Evolutionary conservation across 1,139 yeast genomes (phyloP), one percentile per base, ranked within the genome.

Genomic region (Debaryomyces subglobosus): DNA sequence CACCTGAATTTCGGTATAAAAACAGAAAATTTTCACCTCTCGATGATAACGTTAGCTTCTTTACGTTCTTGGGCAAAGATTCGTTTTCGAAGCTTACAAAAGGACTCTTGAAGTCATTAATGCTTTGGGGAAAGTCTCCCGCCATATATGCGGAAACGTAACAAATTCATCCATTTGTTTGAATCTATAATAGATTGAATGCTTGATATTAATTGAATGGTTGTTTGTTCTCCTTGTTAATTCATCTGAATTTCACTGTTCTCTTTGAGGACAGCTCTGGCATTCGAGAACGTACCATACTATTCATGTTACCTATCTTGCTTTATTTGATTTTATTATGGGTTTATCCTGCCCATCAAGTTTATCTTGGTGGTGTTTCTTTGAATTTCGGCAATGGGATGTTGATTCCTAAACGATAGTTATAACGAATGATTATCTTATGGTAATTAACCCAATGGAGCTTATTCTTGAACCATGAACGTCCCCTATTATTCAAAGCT

Each of bases 121-220:
- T 66, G 90, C 91, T 86, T 86, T 82, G 94, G 95, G 95, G 94
- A 87, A 87, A 87, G 95, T 87, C 95, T 86, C 94, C 95, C 86
- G 91, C 89, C 91, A 68, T 59, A 65, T 60, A 74, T 67, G 84
- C 82, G 85, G 85, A 79, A 81, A 81, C 85, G 84, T 69, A 68
- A 65, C 73, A 77, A 65, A 62, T 67, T 38, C 67, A 64, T 63
- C 62, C 56, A 61, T 62, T 62, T 72, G 67, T 64, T 72, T 63
- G 60, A 55, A 46, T 44, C 32, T 42, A 46, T 43, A 30, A 15
- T 24, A 23, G 13, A 9, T 36, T 24, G 30, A 39, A 25, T 13
- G 23, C 21, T 34, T 16, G 21, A 24, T 21, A 29, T 9, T 37
- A 27, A 24, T 37, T 45, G 44, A 21, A n/a, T 23, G 15, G 34